These are phyloP conservation scores for Sugiyamaella floridensis DNA, from an alignment of 805 yeast species.

Conservation along the genomic window DNA sequence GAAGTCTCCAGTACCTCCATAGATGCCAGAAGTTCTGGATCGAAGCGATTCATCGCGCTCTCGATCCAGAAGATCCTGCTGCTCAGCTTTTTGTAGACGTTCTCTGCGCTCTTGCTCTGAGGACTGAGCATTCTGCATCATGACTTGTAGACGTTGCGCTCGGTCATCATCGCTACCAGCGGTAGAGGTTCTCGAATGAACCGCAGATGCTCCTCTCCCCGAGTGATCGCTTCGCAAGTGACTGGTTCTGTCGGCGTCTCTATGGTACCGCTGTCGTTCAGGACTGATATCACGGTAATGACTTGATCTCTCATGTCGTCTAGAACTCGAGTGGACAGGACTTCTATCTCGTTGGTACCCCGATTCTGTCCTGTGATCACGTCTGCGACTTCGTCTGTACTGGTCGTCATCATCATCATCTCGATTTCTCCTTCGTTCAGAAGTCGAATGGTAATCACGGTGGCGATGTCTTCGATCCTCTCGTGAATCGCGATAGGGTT, in stretches of 20 bases:
- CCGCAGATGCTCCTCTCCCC: too few species aligned
- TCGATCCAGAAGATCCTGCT: constrained; percentile 3
- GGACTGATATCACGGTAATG: not conserved
- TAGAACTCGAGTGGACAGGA: too few species aligned
- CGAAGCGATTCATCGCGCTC: constrained; percentile 4
- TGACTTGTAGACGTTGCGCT: constrained; percentile 12
- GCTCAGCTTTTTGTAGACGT: constrained; percentile 7
- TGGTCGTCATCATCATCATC: not conserved
- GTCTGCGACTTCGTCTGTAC: not conserved
- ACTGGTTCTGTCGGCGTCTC: not conserved
- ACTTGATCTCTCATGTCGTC: too few species aligned
- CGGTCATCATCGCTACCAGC: constrained; percentile 3
- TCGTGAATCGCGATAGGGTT: not conserved
- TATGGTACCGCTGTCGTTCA: not conserved
- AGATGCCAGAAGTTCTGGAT: not conserved
- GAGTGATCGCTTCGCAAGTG: too few species aligned
- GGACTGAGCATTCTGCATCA: constrained; percentile 17
- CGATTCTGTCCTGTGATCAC: not conserved
- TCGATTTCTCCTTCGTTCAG: not conserved
- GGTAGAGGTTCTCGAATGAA: too few species aligned
- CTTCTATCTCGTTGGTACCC: not conserved
- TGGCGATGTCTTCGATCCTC: not conserved
- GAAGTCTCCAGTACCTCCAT: constrained; percentile 8
- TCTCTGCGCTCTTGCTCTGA: constrained; percentile 11
- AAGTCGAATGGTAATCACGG: not conserved